Evolutionary conservation across 2,329 filamentous ascomycete genomes (phyloP), one percentile per base, ranked within the genome.

Genomic region (Hymenoscyphus occultus): DNA sequence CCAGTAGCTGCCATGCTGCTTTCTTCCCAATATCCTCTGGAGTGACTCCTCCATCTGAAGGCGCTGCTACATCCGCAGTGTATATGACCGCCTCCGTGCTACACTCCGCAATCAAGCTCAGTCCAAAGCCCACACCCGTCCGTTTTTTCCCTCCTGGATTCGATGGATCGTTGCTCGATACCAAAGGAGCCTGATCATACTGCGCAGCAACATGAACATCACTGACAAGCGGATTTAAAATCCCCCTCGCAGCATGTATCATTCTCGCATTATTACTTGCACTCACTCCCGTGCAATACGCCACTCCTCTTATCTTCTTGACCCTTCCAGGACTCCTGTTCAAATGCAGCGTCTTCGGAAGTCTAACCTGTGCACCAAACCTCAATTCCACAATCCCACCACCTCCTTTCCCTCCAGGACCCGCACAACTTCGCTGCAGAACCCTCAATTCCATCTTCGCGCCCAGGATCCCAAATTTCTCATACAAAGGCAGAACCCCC

Each of bases 211-310:
- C 88, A 76, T 97, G 95, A 56, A 96, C 94, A 75, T 99, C 95
- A 6, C 90, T 86, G 3, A 91, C 89, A 64, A 99, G 84, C 4
- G 88, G 83, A 76, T 99, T 99, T 58, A 99, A 82, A 12, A 99
- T 84, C 59, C 92, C 92, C 71, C 94, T 84, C 12, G 93, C 93
- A 2, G 90, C 86, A 74, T 97, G 91, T 74, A 98, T 99, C 91
- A 97, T 96, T 69, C 95, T 85, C 68, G 90, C 91, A 76, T 98
- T 99, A 77, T 97, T 97, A 60, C 90, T 93, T 0, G 91, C 94
- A 12, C 91, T 91, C 0, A 98, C 93, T 58, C 96, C 95, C 0
- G 92, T 93, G 63, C 91, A 90, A 78, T 98, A 99, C 59, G 95
- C 93, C 56, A 99, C 95, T 65, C 95, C 95, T 64, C 94, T 85